Evolutionary conservation across 495 filamentous ascomycete genomes (phyloP).

Genomic region (Penicillium diatomitis): DNA sequence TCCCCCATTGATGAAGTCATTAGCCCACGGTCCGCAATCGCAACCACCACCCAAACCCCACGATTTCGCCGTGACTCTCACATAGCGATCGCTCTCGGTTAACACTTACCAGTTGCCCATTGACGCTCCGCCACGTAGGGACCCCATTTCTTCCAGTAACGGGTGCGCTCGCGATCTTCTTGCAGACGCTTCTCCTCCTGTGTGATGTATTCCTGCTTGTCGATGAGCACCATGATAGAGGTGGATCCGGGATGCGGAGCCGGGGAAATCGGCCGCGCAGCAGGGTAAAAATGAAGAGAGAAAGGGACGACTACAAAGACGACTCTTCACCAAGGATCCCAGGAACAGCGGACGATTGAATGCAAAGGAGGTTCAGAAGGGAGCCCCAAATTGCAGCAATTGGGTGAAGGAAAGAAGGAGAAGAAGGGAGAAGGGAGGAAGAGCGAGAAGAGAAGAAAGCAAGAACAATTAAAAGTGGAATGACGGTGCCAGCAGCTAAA

Average conservation of each 20-base stretch:
- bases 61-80: no score
- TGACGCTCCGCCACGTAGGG: conserved; percentile 56
- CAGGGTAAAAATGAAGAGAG: not conserved
- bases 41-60: not conserved
- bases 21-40: conserved; percentile 9
- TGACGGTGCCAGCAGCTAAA: no score
- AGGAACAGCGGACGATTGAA: conserved; percentile 1
- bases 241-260: conserved; percentile 6
- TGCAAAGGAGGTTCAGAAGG: not conserved
- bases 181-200: conserved; percentile 82
- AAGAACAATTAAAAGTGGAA: conserved; percentile 1
- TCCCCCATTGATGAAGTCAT: conserved; percentile 13
- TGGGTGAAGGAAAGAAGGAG: not conserved
- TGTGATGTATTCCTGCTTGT: conserved; percentile 72
- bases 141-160: conserved; percentile 95
- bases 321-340: not conserved
- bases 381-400: not conserved
- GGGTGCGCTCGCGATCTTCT: conserved; percentile 57
- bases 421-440: not conserved
- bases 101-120: conserved; percentile 71
- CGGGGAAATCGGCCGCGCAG: not conserved
- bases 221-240: conserved; percentile 70
- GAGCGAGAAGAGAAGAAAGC: not conserved
- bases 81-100: not conserved
- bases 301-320: not conserved